Evolutionary conservation across 495 filamentous ascomycete genomes (phyloP), one percentile per base, ranked within the genome.

Genomic region (Aspergillus kassunensis): DNA sequence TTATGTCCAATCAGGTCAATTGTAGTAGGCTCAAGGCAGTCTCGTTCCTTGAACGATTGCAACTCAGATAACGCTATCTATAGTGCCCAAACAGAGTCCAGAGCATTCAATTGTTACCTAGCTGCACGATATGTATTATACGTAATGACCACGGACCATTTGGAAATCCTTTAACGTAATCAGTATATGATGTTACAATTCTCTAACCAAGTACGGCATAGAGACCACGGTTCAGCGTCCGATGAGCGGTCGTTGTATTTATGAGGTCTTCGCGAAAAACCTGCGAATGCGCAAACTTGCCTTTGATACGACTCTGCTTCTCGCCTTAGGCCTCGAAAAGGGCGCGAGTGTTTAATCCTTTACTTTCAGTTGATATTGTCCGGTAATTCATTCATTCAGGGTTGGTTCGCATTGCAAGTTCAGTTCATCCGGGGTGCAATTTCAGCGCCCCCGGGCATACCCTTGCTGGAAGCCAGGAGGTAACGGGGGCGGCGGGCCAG

Each of bases 391-490:
- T 7, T 21, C 44, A 13, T 13, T 6, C 36, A 18, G 8, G n/a
- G 18, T 12, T 20, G 25, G 35, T 35, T 34, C 7, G 25, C 24
- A 44, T 25, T 13, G 5, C 16, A 30, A 16, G 24, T 1, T 19
- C 24, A 21, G 24, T 35, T 20, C 6, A 11, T 16, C 12, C 6
- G 10, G 19, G 20, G 7, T 10, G 5, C 11, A 54, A 19, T 10
- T 31, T 72, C 69, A 79, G 34, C 74, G 69, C 30, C 57, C 68
- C 6, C 68, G 67, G 23, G 68, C 73, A 62, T 76, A 80, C 4
- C 69, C 68, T 2, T 71, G 77, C 57, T 79, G 76, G 44, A 80
- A 81, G 6, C 75, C 76, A 15, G 73, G 74, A 6, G 76, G 76
- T 18, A 80, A 52, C 15, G 72, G 64, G 18, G 72, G 70, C 1